These are phyloP conservation scores for Blastomyces gilchristii DNA, from an alignment of 2,329 filamentous ascomycete genomes.

Conservation along the genomic window DNA sequence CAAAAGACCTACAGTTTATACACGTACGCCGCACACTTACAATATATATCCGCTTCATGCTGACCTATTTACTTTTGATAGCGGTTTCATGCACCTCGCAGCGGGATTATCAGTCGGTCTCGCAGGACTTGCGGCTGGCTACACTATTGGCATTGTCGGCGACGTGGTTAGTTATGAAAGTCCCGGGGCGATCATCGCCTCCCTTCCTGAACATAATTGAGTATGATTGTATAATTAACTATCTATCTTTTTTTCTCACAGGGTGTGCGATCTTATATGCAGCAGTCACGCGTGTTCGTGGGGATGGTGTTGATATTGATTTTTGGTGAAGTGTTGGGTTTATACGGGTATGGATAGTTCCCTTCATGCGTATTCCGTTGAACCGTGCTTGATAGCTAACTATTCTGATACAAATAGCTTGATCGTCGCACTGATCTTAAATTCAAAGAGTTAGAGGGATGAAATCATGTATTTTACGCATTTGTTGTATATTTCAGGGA, in stretches of 20 bases:
- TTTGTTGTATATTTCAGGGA: neutral
- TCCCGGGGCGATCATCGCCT: neutral
- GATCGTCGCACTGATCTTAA: slow-evolving; percentile 83
- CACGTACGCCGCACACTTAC: slow-evolving; percentile 45
- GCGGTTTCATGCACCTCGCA: slow-evolving; percentile 86
- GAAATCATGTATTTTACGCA: slow-evolving; percentile 1
- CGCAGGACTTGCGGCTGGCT: slow-evolving; percentile 86
- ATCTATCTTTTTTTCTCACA: slow-evolving; percentile 19
- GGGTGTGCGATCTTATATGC: slow-evolving; percentile 89
- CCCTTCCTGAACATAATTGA: neutral
- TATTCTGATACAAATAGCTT: slow-evolving; percentile 44
- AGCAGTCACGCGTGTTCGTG: slow-evolving; percentile 90
- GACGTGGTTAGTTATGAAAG: slow-evolving; percentile 54
- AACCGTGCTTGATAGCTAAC: slow-evolving; percentile 11
- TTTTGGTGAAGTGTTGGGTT: slow-evolving; percentile 92
- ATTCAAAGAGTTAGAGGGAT: slow-evolving; percentile 57
- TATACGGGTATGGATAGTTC: slow-evolving; percentile 83
- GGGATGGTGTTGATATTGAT: slow-evolving; percentile 98
- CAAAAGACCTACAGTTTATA: slow-evolving; percentile 69
- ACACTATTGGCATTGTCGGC: slow-evolving; percentile 91
- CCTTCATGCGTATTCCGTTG: neutral
- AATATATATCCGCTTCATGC: slow-evolving; percentile 8
- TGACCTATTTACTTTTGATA: slow-evolving; percentile 27
- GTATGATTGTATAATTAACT: neutral
- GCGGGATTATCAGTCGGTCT: slow-evolving; percentile 85